phyloP scores from a whole-genome alignment of 1,284 basidiomycete species.

The Trichosporon sp. region DNA sequence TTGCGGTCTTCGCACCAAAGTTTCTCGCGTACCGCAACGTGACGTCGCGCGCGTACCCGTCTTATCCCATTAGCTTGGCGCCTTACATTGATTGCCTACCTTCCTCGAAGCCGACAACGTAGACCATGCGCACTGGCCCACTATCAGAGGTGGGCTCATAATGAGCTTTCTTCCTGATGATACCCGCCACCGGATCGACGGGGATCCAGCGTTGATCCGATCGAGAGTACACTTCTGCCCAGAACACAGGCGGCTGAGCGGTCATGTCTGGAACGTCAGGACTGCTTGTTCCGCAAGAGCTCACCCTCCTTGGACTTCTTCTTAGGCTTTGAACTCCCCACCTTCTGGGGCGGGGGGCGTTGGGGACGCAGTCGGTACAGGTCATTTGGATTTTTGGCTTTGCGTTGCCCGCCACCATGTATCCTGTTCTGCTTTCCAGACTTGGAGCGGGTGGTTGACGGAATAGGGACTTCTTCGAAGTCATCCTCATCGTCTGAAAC shows the following conservation, averaged over 20 bases:
- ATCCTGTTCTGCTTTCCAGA: conserved; percentile 48
- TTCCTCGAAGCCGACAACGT: conserved; percentile 92
- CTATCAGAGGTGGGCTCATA: conserved; percentile 67
- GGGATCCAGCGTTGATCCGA: conserved; percentile 89
- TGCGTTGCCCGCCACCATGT: conserved; percentile 35
- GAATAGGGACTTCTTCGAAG: conserved; percentile 46
- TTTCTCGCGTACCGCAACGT: conserved; percentile 63
- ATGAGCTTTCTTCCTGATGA: conserved; percentile 69
- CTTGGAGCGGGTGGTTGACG: conserved; percentile 5
- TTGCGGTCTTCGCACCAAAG: conserved; percentile 74
- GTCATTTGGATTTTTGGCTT: conserved; percentile 36
- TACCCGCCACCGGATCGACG: conserved; percentile 77
- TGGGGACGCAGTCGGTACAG: conserved; percentile 35
- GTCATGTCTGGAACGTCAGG: conserved; percentile 30
- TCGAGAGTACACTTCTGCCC: conserved; percentile 94
- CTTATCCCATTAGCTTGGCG: conserved; percentile 30
- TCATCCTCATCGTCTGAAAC: conserved; percentile 35
- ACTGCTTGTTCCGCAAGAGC: neutral
- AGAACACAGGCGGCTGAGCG: conserved; percentile 75
- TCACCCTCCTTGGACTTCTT: conserved; percentile 28
- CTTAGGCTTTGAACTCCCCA: conserved; percentile 32
- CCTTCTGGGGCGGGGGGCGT: conserved; percentile 23
- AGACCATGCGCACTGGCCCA: conserved; percentile 79
- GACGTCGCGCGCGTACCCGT: conserved; percentile 54
- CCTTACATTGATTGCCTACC: conserved; percentile 53